Percentiles rank a stretch among this genome's conserved stretches.
Conservation (phyloP, 106 monocot species). For the Dactylorhiza incarnata region DNA sequence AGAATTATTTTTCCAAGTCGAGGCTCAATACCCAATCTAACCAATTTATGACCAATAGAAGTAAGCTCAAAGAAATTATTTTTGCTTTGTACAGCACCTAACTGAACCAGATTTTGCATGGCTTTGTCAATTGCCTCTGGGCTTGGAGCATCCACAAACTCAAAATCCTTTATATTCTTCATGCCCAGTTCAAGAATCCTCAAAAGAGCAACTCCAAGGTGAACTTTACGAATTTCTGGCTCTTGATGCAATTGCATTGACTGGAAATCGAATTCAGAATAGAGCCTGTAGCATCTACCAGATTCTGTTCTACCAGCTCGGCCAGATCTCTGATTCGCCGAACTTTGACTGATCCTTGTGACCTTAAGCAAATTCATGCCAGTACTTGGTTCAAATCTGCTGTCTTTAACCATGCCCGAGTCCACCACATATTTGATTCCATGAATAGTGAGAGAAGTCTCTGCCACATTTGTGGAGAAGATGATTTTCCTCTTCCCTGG, state of each 20-base stretch:
- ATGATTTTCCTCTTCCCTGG: constrained; percentile 85
- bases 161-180: constrained; percentile 60
- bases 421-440: constrained; percentile 89
- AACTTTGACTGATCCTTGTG: constrained; percentile 68
- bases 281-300: constrained; percentile 88
- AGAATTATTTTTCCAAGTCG: constrained; percentile 94
- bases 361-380: constrained; percentile 90
- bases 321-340: constrained; percentile 89
- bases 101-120: constrained; percentile 52
- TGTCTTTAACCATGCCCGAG: constrained; percentile 90
- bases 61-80: constrained; percentile 48
- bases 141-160: constrained; percentile 88
- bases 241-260: constrained; percentile 69
- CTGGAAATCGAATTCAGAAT: constrained; percentile 59
- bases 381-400: constrained; percentile 63
- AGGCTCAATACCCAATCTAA: constrained; percentile 84
- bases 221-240: constrained; percentile 94
- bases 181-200: constrained; percentile 72
- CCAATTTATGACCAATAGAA: constrained; percentile 39
- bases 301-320: constrained; percentile 79
- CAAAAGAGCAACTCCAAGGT: constrained; percentile 78
- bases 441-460: constrained; percentile 89
- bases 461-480: constrained; percentile 83
- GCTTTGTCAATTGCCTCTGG: constrained; percentile 61
- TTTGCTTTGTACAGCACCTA: constrained; percentile 47